Base-by-base conservation (phyloP, 768 basidiomycete genomes). In the Boletus barrowsii region DNA sequence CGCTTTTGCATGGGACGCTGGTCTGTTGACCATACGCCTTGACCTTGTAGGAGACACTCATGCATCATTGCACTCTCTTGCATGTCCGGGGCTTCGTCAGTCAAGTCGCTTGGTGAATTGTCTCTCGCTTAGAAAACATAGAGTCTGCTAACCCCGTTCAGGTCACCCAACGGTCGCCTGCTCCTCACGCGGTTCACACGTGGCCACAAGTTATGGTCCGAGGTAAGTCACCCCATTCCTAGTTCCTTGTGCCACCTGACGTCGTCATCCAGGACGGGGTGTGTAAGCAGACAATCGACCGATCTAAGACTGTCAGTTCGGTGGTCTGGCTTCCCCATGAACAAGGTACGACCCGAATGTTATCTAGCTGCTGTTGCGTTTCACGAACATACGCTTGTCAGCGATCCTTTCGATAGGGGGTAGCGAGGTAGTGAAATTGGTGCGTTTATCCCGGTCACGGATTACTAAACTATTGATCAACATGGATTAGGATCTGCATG, bases 361-460 rank as follows among this genome's bases (percentile, higher is more conserved):
- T 15, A n/a, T 39, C 37, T 10, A n/a, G n/a, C 4, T 17, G 10
- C 15, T 9, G 15, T 18, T 18, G 35, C 15, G 5, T 36, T 9
- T 29, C 29, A 29, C 29, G 29, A 29, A 39, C 37, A 39, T 18
- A 3, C 37, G 17, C 18, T 20, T 7, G 33, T n/a, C 36, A 77
- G 79, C 66, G 6, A 79, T 83, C 57, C 58, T 83, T 39, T 79
- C 79, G 9, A 79, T 82, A 15, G 80, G 83, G 64, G 74, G 73
- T 9, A 72, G 69, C 52, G 72, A 74, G 10, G 76, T 82, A 32
- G 68, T 70, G 10, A 78, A 78, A 62, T 54, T 80, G 65, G 79
- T 77, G 53, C 51, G 72, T 53, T 29, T 3, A 32, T 13, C 10
- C 55, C n/a, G 15, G 14, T 10, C 10, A 41, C 26, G 29, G 4